phyloP scores from a whole-genome alignment of 2,329 filamentous ascomycete species.

The Whalleya microplaca region DNA sequence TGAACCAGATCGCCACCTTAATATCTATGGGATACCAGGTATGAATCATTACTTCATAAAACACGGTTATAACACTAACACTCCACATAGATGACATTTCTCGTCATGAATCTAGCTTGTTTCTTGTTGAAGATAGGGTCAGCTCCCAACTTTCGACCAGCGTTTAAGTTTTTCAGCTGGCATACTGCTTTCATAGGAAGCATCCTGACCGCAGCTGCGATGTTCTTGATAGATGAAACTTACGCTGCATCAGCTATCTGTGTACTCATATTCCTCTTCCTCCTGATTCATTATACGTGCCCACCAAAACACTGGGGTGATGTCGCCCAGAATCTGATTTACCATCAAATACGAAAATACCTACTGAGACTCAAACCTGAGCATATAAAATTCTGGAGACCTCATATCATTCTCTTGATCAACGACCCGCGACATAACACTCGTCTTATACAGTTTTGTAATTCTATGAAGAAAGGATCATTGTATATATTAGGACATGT shows the following conservation, averaged over 20 bases:
- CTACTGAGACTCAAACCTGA: conserved; percentile 81
- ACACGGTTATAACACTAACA: conserved; percentile 5
- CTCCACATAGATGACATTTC: conserved; percentile 74
- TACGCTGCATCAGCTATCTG: conserved; percentile 78
- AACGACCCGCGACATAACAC: conserved; percentile 83
- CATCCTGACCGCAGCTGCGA: conserved; percentile 75
- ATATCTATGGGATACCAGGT: conserved; percentile 88
- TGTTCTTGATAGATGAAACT: conserved; percentile 88
- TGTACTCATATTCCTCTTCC: conserved; percentile 75
- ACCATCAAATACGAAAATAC: conserved; percentile 85
- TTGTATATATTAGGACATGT: conserved; percentile 87
- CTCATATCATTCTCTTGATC: conserved; percentile 82
- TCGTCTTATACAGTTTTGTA: conserved; percentile 87
- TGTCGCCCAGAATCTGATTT: conserved; percentile 87
- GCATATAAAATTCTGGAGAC: conserved; percentile 92
- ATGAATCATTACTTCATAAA: conserved; percentile 24
- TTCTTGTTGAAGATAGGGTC: conserved; percentile 86
- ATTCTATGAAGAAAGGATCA: conserved; percentile 85
- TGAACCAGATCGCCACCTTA: conserved; percentile 87
- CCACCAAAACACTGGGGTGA: conserved; percentile 90
- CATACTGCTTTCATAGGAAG: conserved; percentile 77
- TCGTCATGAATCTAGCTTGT: conserved; percentile 85
- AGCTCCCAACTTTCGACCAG: conserved; percentile 85
- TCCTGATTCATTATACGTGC: conserved; percentile 83
- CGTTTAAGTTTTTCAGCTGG: conserved; percentile 89